A percentile compares a stretch with the other conserved stretches of the same genome.
These are phyloP conservation scores for Cladosporium phlei DNA, from an alignment of 2,329 filamentous ascomycete species.

Conservation along the genomic window DNA sequence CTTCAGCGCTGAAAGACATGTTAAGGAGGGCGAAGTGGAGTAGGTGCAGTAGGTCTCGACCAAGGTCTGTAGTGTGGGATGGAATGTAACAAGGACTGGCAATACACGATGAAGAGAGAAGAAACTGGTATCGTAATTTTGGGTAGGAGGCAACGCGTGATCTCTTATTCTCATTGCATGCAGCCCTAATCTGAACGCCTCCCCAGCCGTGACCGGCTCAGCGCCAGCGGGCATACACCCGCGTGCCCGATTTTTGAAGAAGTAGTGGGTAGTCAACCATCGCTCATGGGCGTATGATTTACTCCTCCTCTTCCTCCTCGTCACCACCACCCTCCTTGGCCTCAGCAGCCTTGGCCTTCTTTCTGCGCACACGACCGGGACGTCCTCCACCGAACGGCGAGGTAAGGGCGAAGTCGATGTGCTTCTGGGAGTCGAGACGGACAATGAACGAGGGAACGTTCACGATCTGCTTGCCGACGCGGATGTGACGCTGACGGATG, in stretches of 20 bases:
- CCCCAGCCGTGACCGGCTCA: constrained; percentile 5
- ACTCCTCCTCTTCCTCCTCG: constrained; percentile 59
- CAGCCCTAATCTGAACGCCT: constrained; percentile 13
- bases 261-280: constrained; percentile 20
- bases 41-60: too few species aligned
- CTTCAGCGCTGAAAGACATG: too few species aligned
- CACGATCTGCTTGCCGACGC: constrained; percentile 99
- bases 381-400: constrained; percentile 97
- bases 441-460: constrained; percentile 99
- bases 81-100: too few species aligned
- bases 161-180: constrained; percentile 11
- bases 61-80: too few species aligned
- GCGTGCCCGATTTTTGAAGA: constrained; percentile 15
- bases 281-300: constrained; percentile 21
- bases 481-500: constrained; percentile 99
- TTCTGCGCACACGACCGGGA: constrained; percentile 95
- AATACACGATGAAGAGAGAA: too few species aligned
- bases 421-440: constrained; percentile 99
- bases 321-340: constrained; percentile 73
- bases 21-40: too few species aligned
- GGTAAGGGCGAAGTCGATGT: constrained; percentile 98
- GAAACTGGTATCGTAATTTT: constrained; percentile 13
- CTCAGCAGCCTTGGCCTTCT: constrained; percentile 98
- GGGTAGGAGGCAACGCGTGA: constrained; percentile 13
- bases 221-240: constrained; percentile 12